Conservation (phyloP, 2,329 filamentous ascomycete species). For the Zasmidium angulare region DNA sequence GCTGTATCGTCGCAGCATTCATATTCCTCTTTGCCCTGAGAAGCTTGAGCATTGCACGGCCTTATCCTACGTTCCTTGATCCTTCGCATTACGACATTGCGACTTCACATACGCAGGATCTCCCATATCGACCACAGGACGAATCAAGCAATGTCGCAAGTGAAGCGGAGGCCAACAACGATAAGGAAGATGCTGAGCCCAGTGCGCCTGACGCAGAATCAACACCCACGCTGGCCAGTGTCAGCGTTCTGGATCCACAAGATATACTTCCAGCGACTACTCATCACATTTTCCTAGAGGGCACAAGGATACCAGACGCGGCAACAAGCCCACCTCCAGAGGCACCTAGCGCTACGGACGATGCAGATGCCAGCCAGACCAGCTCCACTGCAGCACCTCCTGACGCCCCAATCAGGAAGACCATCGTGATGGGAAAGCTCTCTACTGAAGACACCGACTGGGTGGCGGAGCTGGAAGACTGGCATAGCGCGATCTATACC, state of each 20-base stretch:
- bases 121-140: background rate
- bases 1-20: slow-evolving; percentile 3
- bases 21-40: slow-evolving; percentile 8
- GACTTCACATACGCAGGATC: background rate
- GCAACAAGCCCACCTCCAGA: background rate
- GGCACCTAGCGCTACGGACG: background rate
- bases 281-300: background rate
- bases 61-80: background rate
- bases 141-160: background rate
- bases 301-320: background rate
- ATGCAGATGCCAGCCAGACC: background rate
- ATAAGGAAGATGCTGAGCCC: background rate
- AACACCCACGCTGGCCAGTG: too few relatives aligned
- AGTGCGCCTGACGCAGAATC: background rate
- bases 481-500: slow-evolving; percentile 48
- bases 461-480: slow-evolving; percentile 48
- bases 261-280: background rate
- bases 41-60: background rate
- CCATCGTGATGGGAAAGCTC: slow-evolving; percentile 43
- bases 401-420: slow-evolving; percentile 23
- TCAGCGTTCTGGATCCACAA: too few relatives aligned
- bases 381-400: background rate
- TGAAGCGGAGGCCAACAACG: background rate
- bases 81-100: background rate
- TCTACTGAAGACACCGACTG: slow-evolving; percentile 46